Base-by-base conservation (phyloP, 2,329 filamentous ascomycete genomes). In the Aureobasidium sp. region DNA sequence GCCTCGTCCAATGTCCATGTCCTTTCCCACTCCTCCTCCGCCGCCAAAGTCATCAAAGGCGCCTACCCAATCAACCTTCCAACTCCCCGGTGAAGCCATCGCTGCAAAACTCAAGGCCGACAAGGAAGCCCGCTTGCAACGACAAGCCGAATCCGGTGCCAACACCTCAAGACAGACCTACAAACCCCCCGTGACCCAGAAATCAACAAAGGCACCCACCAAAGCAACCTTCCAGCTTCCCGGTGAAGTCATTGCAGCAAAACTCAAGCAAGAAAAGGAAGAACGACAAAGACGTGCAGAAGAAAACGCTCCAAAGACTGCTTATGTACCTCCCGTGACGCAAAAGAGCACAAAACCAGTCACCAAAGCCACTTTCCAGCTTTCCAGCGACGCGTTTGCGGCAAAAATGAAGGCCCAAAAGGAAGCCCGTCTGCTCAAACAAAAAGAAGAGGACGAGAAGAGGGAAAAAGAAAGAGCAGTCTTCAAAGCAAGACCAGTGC, bases 31-130 rank as follows among this genome's bases (percentile, higher is more conserved):
- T 9, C 79, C 75, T 42, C 75, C 77, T 6, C 75, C 77, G 15
- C 76, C 76, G 17, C 69, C 74, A 9, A 83, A 80, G 66, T 82
- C 80, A 1, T 73, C 72, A 25, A 82, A 80, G 65, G 73, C 79
- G 15, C 78, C 78, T 0, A 83, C 81, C 0, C 76, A 71, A 56
- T 69, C 80, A 8, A 79, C 73, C 3, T 84, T 84, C 67, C 73
- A 78, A 51, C 74, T 84, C 0, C 80, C 81, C 0, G 81, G 81
- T 17, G 80, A 83, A 65, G 78, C 75, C 15, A 73, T 82, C 5
- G 79, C 81, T 2, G 79, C 79, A 5, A 82, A 79, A 65, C 70
- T 82, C n/a, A 82, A 78, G 67, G 79, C 78, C 7, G 75, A 78
- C 25, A 75, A 77, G 51, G 79, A 82, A 64, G 79, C 79, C 62